phyloP scores from a whole-genome alignment of 768 basidiomycete species.

The Pulveroboletus sp. region DNA sequence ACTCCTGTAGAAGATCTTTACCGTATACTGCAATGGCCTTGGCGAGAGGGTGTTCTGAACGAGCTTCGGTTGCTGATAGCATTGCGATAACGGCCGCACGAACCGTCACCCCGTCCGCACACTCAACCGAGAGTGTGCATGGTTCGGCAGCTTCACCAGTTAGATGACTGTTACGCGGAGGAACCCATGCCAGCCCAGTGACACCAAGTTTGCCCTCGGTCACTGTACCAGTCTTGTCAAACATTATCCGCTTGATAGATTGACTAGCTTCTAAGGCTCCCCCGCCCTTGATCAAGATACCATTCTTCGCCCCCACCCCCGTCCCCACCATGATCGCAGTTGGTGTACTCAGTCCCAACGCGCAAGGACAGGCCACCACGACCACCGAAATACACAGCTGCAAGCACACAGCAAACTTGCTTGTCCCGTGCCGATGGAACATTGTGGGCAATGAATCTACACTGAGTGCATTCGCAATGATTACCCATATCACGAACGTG shows the following conservation, averaged over 20 bases:
- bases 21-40: slow-evolving; percentile 87
- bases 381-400: slow-evolving; percentile 98
- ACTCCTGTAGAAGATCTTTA: slow-evolving; percentile 50
- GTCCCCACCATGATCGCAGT: slow-evolving; percentile 99
- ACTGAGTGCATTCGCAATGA: slow-evolving; percentile 55
- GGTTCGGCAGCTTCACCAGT: slow-evolving; percentile 9
- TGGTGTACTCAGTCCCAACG: slow-evolving; percentile 91
- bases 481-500: slow-evolving; percentile 83
- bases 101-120: slow-evolving; percentile 59
- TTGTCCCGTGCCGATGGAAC: slow-evolving; percentile 81
- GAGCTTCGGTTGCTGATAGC: slow-evolving; percentile 81
- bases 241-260: slow-evolving; percentile 70
- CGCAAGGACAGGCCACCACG: slow-evolving; percentile 98
- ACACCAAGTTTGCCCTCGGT: slow-evolving; percentile 93
- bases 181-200: slow-evolving; percentile 71
- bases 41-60: slow-evolving; percentile 95
- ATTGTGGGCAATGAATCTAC: slow-evolving; percentile 67
- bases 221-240: slow-evolving; percentile 98
- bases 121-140: slow-evolving; percentile 24
- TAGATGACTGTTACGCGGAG: slow-evolving; percentile 27
- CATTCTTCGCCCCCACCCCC: slow-evolving; percentile 93
- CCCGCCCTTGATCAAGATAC: slow-evolving; percentile 97
- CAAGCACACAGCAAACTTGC: slow-evolving; percentile 84
- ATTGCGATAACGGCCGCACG: slow-evolving; percentile 67
- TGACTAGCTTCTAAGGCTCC: slow-evolving; percentile 89